A percentile compares a stretch with the other conserved stretches of the same genome.
These are phyloP conservation scores for Fagopyrum esculentum DNA, from an alignment of 148 eudicot species.

Conservation along the genomic window DNA sequence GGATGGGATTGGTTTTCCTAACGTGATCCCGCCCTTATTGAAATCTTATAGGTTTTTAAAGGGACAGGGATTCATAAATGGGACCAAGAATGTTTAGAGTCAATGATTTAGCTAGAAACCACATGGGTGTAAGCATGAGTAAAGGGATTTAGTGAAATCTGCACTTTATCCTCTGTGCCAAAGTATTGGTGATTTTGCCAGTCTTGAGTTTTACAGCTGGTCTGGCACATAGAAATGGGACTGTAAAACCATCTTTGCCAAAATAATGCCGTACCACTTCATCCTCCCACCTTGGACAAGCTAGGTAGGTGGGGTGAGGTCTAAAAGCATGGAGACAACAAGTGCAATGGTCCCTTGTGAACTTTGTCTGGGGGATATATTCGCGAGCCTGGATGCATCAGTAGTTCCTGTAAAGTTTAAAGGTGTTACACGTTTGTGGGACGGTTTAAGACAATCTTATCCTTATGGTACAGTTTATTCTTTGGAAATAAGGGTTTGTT, in stretches of 20 bases:
- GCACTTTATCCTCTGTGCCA: background rate
- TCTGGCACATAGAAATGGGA: background rate
- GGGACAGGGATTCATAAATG: background rate
- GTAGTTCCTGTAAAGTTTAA: background rate
- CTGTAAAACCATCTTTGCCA: background rate
- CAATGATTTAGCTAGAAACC: background rate
- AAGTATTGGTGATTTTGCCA: background rate
- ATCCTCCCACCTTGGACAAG: background rate
- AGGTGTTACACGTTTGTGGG: background rate
- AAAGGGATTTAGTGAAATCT: background rate
- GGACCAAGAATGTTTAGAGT: background rate
- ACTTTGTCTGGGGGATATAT: background rate
- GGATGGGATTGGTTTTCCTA: background rate
- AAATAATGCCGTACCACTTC: background rate
- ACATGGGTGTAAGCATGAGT: background rate
- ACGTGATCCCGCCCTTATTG: background rate
- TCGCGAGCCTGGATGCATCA: background rate
- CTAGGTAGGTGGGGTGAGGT: background rate
- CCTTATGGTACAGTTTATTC: background rate
- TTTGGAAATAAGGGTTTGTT: background rate
- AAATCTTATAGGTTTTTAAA: background rate
- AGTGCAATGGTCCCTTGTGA: background rate
- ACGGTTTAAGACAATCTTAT: too few relatives aligned
- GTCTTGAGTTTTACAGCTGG: background rate
- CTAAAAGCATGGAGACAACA: conserved; percentile 1